These are phyloP conservation scores for Solanum tarijense DNA, from an alignment of 257 asterid species.

Conservation along the genomic window DNA sequence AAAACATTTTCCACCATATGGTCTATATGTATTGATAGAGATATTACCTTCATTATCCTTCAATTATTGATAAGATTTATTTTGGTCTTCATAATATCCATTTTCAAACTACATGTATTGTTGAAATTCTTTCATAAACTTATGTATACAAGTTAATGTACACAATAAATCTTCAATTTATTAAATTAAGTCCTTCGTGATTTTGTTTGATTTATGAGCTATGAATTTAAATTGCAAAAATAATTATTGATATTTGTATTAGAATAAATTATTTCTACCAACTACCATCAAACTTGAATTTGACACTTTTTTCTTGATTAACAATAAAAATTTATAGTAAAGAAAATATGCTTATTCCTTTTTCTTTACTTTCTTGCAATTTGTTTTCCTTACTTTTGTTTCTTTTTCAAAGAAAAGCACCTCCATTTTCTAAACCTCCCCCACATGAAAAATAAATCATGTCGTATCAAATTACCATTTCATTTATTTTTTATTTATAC, in stretches of 20 bases:
- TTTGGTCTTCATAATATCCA: not conserved
- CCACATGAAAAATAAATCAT: not conserved
- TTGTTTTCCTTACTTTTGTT: not conserved
- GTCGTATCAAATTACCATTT: not conserved
- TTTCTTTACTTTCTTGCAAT: not conserved
- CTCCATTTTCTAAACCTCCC: not conserved
- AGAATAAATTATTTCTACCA: not conserved
- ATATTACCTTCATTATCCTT: not conserved
- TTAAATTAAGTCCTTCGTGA: no score
- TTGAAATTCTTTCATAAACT: not conserved
- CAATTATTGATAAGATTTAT: not conserved
- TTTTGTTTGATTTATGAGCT: no score
- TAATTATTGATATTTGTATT: no score
- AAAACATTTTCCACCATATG: no score
- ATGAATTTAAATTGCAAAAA: no score
- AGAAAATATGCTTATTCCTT: not conserved
- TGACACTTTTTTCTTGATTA: not conserved
- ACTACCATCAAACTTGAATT: not conserved
- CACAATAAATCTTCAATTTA: not conserved
- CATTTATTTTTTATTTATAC: not conserved
- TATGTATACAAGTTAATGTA: not conserved
- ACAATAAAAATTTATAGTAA: not conserved
- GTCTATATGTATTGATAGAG: no score
- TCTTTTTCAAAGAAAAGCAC: not conserved
- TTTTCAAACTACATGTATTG: not conserved